phyloP scores from a whole-genome alignment of 345 rosid species.

The Gynandropsis gynandra region DNA sequence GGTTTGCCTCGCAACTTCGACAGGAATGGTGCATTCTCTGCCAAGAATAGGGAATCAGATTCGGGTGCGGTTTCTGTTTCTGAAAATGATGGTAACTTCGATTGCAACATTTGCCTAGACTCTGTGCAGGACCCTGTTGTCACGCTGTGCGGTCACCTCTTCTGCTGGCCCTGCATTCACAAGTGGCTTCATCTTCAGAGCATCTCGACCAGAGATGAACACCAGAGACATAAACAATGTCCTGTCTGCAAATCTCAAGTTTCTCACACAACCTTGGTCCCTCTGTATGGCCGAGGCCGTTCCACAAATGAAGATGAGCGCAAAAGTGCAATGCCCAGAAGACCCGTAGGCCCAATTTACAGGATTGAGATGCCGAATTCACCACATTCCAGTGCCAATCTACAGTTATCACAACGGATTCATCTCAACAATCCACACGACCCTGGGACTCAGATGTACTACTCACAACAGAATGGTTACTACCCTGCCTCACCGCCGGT shows the following conservation, averaged over 20 bases:
- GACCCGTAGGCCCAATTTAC: constrained; percentile 44
- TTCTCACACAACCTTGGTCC: constrained; percentile 79
- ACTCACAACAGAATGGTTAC: constrained; percentile 29
- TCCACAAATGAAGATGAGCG: constrained; percentile 20
- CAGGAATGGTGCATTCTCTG: not conserved
- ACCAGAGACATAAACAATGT: constrained; percentile 30
- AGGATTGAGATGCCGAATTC: constrained; percentile 28
- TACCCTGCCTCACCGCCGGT: constrained; percentile 30
- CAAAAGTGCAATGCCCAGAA: constrained; percentile 29
- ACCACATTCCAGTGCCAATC: constrained; percentile 1
- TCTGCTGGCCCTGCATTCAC: constrained; percentile 97
- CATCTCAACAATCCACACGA: constrained; percentile 20
- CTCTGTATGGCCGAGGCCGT: constrained; percentile 82
- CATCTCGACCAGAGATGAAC: not conserved
- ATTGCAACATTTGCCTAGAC: constrained; percentile 94
- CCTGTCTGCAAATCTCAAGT: constrained; percentile 86
- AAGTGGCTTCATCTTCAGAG: constrained; percentile 83
- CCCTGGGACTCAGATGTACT: constrained; percentile 12
- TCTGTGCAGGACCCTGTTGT: constrained; percentile 88
- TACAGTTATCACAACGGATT: constrained; percentile 18
- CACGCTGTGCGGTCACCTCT: constrained; percentile 88
- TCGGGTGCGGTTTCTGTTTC: not conserved
- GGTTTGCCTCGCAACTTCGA: too few relatives aligned
- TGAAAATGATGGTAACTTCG: constrained; percentile 32
- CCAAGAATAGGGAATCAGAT: not conserved